A percentile compares a stretch with the other conserved stretches of the same genome.
Evolutionary conservation across 805 yeast species (phyloP).

Genomic region (Candida tibetensis): DNA sequence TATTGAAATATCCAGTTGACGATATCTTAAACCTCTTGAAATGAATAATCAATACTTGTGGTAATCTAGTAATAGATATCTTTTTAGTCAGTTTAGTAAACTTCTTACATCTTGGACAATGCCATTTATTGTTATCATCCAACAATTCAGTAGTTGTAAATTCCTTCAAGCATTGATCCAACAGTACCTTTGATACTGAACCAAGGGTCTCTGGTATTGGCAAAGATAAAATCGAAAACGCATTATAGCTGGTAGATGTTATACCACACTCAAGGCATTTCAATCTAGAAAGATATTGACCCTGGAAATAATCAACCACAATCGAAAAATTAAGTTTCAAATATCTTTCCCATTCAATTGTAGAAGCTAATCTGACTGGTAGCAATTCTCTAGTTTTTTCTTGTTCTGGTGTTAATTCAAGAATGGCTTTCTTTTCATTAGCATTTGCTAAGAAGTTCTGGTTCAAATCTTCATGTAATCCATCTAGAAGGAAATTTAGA

Average conservation of each 20-base stretch:
- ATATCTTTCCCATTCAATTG: slow-evolving; percentile 91
- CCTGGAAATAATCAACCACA: slow-evolving; percentile 80
- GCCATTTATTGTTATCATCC: slow-evolving; percentile 80
- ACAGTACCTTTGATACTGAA: slow-evolving; percentile 20
- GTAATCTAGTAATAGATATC: slow-evolving; percentile 72
- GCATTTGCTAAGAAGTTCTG: slow-evolving; percentile 43
- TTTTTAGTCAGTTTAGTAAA: slow-evolving; percentile 65
- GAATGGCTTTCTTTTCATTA: slow-evolving; percentile 35
- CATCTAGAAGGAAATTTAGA: slow-evolving; percentile 68
- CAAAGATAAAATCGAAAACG: slow-evolving; percentile 74
- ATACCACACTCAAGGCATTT: slow-evolving; percentile 67
- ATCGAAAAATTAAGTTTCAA: slow-evolving; percentile 74
- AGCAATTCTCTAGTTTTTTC: slow-evolving; percentile 69
- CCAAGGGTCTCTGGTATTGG: slow-evolving; percentile 63
- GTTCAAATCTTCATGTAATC: slow-evolving; percentile 81
- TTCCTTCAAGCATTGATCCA: slow-evolving; percentile 70
- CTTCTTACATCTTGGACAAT: slow-evolving; percentile 70
- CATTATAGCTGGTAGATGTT: slow-evolving; percentile 83
- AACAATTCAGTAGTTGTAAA: slow-evolving; percentile 73
- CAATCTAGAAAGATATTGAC: slow-evolving; percentile 80
- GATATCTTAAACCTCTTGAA: slow-evolving; percentile 69
- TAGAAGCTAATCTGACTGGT: slow-evolving; percentile 76
- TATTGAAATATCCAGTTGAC: slow-evolving; percentile 47
- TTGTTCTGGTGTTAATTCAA: slow-evolving; percentile 55
- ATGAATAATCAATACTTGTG: slow-evolving; percentile 76